Base-by-base conservation (phyloP, 2,329 filamentous ascomycete genomes). In the Cyphellophora attinorum region DNA sequence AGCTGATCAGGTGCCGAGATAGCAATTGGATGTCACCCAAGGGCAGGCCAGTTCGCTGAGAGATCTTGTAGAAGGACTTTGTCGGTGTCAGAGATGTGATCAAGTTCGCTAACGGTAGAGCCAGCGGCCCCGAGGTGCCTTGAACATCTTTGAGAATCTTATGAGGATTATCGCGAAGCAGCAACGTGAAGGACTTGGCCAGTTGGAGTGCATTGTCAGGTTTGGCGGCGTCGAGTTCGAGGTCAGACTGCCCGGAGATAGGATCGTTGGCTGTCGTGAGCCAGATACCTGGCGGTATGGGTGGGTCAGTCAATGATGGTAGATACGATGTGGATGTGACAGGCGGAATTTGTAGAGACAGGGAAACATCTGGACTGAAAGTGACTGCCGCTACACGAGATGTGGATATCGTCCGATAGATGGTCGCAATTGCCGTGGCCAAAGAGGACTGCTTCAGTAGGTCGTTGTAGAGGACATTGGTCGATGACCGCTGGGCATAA, bases 1-100 rank as follows among this genome's bases (percentile, higher is more conserved):
- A 96, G 61, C 93, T 93, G 41, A 96, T 86, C 43, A 98, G 80
- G 61, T 96, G 91, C 38, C 85, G 82, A 6, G 88, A 86, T 42
- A 93, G 83, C 48, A 85, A 80, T 44, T 89, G 81, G 43, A 96
- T 81, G 47, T 93, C 84, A 19, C 76, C 70, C 2, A 91, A 69
- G 3, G 81, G 78, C 34, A 96, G 79, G 13, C 79, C 73, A 33
- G 62, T 63, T 2, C 52, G 45, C 4, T 56, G 53, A 48, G 70
- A 88, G 44, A 85, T 72, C 41, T 81, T 76, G 21, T 84, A 81
- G 57, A 88, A 86, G 1, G 70, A 75, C 45, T 79, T 79, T 2
- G 71, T 77, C 4, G 75, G 72, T 17, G 67, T 70, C 6, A 70
- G 65, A 37, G 67, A 69, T 27, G 70, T 68, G 33, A 80, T 69